Evolutionary conservation across 371 early-diverging fungal species (phyloP), one percentile per base, ranked within the genome.

Genomic region (Mucor plumbeus): DNA sequence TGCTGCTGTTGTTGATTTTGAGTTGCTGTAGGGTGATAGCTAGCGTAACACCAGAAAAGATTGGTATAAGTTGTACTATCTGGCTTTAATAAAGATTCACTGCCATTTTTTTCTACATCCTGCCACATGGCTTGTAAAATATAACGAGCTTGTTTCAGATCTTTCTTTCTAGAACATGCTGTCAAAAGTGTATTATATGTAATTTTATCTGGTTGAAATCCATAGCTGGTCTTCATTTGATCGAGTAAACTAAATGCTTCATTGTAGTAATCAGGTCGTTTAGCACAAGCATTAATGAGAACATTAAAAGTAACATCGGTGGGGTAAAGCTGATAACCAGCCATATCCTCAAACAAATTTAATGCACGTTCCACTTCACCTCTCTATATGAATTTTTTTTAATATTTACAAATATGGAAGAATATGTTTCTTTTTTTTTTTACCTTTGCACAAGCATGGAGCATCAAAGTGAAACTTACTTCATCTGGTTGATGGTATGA

Each of bases 241-340:
- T 87, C 85, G 41, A 95, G 75, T 36, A 96, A 73, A n/a, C 78
- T 83, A 63, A 94, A 95, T 0, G 94, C 91, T 63, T 93, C 91
- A 44, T 84, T 73, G 74, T 90, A 94, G 74, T 94, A 95, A 63
- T 94, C 94, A 0, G 87, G 79, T 15, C 95, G 84, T 62, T 84
- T 83, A 0, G 91, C 94, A 69, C 94, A 95, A 3, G 97, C 96
- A 57, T 91, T 85, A 61, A 96, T 93, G 19, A 97, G 80, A 10
- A 91, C 85, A 65, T 92, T 96, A 65, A 92, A 95, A 2, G 96
- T 94, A 0, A 92, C 88, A 43, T 92, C 92, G 0, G 92, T 94
- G 0, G 93, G 91, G 21, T 82, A 82, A 21, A 95, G 78, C 1
- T 86, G 82, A 35, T 74, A 71, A 39, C 82, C 79, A 10, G 85